A percentile compares a stretch with the other conserved stretches of the same genome.
Evolutionary conservation across 331 rosid genomes (phyloP).

Genomic region (Malus hybrid): DNA sequence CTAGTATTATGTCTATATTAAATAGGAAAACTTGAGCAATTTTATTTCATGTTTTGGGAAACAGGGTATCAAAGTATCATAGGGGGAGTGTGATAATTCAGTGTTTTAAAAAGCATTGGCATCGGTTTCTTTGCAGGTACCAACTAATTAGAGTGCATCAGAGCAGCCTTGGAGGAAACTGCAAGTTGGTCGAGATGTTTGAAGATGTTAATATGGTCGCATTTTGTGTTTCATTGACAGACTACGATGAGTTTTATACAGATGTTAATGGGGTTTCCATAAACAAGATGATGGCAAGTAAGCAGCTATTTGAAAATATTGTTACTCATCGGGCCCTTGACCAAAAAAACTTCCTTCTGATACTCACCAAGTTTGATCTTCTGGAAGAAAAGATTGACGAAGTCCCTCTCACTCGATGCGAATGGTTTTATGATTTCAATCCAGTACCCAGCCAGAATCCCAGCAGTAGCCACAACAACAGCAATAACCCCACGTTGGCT

Average conservation of each 20-base stretch:
- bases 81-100: no score
- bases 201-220: slow-evolving; percentile 55
- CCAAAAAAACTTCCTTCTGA: slow-evolving; percentile 55
- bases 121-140: slow-evolving; percentile 34
- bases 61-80: not conserved
- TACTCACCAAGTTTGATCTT: slow-evolving; percentile 70
- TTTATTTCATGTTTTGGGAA: not conserved
- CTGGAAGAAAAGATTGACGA: slow-evolving; percentile 63
- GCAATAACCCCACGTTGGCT: slow-evolving; percentile 44
- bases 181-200: slow-evolving; percentile 81
- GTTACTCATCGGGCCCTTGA: slow-evolving; percentile 33
- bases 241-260: slow-evolving; percentile 46
- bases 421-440: slow-evolving; percentile 77
- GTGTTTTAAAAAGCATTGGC: slow-evolving; percentile 11
- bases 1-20: not conserved
- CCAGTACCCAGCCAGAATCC: slow-evolving; percentile 38
- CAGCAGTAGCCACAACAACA: slow-evolving; percentile 18
- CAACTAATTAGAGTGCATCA: slow-evolving; percentile 69
- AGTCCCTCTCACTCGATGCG: slow-evolving; percentile 52
- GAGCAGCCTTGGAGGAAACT: slow-evolving; percentile 53
- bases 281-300: slow-evolving; percentile 71
- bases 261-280: slow-evolving; percentile 39
- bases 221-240: slow-evolving; percentile 61
- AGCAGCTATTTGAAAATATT: slow-evolving; percentile 55
- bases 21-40: not conserved